Evolutionary conservation across 176 grass and related monocot species (phyloP), one percentile per base, ranked within the genome.

Genomic region (Leersia perrieri): DNA sequence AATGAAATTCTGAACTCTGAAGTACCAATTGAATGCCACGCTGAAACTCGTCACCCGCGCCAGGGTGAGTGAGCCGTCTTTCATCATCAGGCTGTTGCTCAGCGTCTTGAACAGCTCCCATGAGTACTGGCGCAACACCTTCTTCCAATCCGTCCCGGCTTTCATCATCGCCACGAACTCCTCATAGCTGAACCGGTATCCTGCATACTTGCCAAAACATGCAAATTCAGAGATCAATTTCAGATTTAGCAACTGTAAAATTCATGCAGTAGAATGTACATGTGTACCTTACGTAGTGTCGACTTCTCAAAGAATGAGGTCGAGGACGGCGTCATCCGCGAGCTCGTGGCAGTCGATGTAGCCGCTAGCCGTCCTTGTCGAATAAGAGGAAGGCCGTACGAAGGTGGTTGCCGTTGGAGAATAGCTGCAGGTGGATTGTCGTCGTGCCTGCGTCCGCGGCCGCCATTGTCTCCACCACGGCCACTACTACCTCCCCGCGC

Each of bases 151-250:
- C 3, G 91, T 92, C 11, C 95, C 95, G 9, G 95, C 72, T 35
- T 97, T 97, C 95, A 97, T 97, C 95, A 97, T 97, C 1, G 85
- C 79, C 5, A 97, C 89, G 64, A 97, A 97, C 80, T 97, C 95
- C 0, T 84, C 83, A 16, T 92, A 97, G 73, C 92, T 94, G 22
- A 97, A 87, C 38, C 90, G 77, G 0, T 90, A 13, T 97, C 95
- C 94, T 97, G 83, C 26, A 62, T 40, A n/a, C n/a, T n/a, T n/a
- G n/a, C n/a, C 44, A 32, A 16, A 9, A 6, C 5, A 8, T 2
- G 3, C 4, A 18, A 11, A 27, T 29, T 57, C 45, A 70, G 35
- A 66, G 20, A 51, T 47, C 44, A 47, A 15, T 47, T 47, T 47
- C 9, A 23, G 44, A 23, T 73, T 23, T 9, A 5, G 71, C 10